These are phyloP conservation scores for Penicillium ochrochloron DNA, from an alignment of 495 filamentous ascomycete genomes.

Conservation along the genomic window DNA sequence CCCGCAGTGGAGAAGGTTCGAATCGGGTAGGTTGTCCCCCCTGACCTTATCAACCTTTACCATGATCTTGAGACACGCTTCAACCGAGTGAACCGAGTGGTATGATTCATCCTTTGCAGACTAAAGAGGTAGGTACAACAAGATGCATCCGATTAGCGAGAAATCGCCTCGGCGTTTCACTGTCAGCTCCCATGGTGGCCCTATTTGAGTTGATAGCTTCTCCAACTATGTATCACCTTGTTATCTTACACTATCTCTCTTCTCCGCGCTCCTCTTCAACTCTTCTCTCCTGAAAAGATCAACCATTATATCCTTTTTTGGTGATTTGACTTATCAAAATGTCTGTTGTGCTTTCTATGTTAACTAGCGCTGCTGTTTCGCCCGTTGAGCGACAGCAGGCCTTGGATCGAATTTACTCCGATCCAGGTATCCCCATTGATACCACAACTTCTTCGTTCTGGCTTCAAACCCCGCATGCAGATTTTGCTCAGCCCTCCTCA, in stretches of 20 bases:
- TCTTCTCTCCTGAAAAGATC: not conserved
- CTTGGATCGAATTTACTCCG: conserved; percentile 31
- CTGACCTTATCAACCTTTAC: conserved; percentile 10
- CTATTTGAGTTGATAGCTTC: conserved; percentile 3
- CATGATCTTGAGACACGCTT: not conserved
- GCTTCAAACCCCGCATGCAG: conserved; percentile 59
- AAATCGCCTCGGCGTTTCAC: not conserved
- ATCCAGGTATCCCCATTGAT: conserved; percentile 40
- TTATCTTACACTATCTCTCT: not conserved
- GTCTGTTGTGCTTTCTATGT: conserved; percentile 29
- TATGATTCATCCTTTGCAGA: not conserved
- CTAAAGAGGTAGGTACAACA: conserved; percentile 28
- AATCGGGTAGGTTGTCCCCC: conserved; percentile 28
- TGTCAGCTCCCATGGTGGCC: not conserved
- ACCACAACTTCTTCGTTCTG: conserved; percentile 74
- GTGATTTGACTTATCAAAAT: conserved; percentile 12
- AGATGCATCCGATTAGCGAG: conserved; percentile 21
- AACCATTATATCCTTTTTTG: not conserved
- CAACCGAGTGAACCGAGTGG: not conserved
- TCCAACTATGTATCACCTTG: conserved; percentile 2
- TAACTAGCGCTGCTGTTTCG: conserved; percentile 28
- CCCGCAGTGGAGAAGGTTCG: conserved; percentile 1
- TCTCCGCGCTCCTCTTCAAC: not conserved
- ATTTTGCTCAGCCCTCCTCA: conserved; percentile 65
- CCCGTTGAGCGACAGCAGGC: conserved; percentile 28